Base-by-base conservation (phyloP, 306 rosid species). In the Corylus americana region DNA sequence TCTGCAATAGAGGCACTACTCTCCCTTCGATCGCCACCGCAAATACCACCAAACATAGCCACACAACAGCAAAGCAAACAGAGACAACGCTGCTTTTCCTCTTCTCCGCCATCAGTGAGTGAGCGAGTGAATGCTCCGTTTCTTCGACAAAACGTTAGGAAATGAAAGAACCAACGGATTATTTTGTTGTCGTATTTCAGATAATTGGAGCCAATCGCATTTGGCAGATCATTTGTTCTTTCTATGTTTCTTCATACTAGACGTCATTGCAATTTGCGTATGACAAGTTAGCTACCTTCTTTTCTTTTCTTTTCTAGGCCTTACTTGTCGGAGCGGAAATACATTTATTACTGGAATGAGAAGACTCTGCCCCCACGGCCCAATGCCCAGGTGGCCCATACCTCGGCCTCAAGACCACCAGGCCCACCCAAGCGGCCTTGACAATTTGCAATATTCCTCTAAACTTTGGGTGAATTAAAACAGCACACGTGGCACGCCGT, bases 1-100 rank as follows among this genome's bases (percentile, higher is more conserved):
- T 80, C 77, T 78, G 90, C 90, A 87, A 74, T 35, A 91, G 84
- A 77, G 89, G 85, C 8, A 17, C 85, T 17, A 81, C 73, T 55
- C 82, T 77, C 20, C 87, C 92, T 7, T 88, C 80, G 37, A 84
- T 69, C 8, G 80, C 81, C 79, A 83, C 51, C 75, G 80, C 55
- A 77, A 83, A 84, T 29, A 82, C 59, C 63, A 70, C 74, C 20
- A 62, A 79, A 20, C 70, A 79, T 18, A 91, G 78, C 39, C 37
- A 68, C 9, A 90, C 72, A 78, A 88, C 20, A 55, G 77, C 59
- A 58, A 74, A 48, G 29, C 55, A 42, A 70, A 78, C 7, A 7
- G 77, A 81, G 77, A 55, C 4, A 80, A 35, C 31, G 25, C 70
- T 67, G 86, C 55, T 66, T 58, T 27, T 81, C 79, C 59, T 83